A percentile compares a stretch with the other conserved stretches of the same genome.
Evolutionary conservation across 2,329 filamentous ascomycete genomes (phyloP).

Genomic region (Trichophyton benhamiae): DNA sequence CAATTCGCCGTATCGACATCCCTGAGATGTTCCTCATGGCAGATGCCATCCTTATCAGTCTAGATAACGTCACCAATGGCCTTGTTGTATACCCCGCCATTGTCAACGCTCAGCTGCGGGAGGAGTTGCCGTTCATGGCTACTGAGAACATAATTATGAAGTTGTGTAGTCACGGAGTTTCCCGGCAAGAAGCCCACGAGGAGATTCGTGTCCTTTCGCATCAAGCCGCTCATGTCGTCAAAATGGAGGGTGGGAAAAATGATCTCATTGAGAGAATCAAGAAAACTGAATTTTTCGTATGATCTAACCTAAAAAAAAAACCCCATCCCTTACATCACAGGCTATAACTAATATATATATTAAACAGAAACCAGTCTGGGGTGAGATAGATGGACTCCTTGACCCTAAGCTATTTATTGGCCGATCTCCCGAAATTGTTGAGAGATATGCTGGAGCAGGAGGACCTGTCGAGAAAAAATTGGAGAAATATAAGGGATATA

Average conservation of each 20-base stretch:
- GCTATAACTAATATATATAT: slow-evolving; percentile 3
- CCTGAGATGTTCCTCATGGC: slow-evolving; percentile 57
- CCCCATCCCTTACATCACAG: slow-evolving; percentile 12
- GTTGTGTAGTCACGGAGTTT: slow-evolving; percentile 56
- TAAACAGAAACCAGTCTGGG: slow-evolving; percentile 43
- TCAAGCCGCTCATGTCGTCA: slow-evolving; percentile 59
- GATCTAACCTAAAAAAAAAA: slow-evolving; percentile 23
- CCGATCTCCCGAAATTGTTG: slow-evolving; percentile 42
- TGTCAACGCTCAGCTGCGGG: slow-evolving; percentile 54
- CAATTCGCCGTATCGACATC: slow-evolving; percentile 41
- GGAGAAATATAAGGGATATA: slow-evolving; percentile 6
- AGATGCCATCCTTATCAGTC: slow-evolving; percentile 53
- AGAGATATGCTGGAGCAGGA: slow-evolving; percentile 30
- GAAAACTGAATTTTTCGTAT: slow-evolving; percentile 57
- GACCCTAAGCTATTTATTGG: slow-evolving; percentile 51
- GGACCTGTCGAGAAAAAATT: slow-evolving; percentile 13
- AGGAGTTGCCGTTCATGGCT: slow-evolving; percentile 79
- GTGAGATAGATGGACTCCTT: slow-evolving; percentile 55
- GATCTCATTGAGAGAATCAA: slow-evolving; percentile 72
- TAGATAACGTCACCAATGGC: slow-evolving; percentile 56
- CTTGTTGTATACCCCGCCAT: slow-evolving; percentile 68
- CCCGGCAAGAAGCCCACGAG: slow-evolving; percentile 74
- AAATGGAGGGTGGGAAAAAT: slow-evolving; percentile 61
- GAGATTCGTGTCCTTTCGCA: slow-evolving; percentile 72
- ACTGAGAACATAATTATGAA: slow-evolving; percentile 66